These are phyloP conservation scores for Leishmania guyanensis DNA, from an alignment of 208 protist genomes.

Conservation along the genomic window DNA sequence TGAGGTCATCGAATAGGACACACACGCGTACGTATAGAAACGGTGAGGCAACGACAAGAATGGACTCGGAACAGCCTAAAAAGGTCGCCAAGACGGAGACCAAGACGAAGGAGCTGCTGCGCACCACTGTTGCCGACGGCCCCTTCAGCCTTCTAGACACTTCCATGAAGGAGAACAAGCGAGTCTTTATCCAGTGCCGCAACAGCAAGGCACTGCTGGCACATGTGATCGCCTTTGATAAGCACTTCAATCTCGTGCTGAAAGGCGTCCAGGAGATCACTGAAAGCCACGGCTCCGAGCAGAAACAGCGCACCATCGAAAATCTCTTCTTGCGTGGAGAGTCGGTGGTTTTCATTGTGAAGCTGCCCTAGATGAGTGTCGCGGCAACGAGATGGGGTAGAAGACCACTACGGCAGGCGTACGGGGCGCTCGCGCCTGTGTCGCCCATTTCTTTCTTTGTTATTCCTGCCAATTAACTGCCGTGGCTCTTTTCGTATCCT, in stretches of 20 bases:
- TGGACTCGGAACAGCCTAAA: conserved; percentile 34
- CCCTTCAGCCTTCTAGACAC: conserved; percentile 83
- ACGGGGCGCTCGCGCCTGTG: neutral
- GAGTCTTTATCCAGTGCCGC: conserved; percentile 98
- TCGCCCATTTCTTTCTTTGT: neutral
- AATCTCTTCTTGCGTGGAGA: conserved; percentile 99
- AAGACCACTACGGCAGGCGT: neutral
- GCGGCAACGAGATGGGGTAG: neutral
- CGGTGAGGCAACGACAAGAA: conserved; percentile 1
- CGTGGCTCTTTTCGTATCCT: neutral
- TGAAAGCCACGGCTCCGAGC: conserved; percentile 93
- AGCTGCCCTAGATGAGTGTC: conserved; percentile 73
- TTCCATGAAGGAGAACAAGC: conserved; percentile 76
- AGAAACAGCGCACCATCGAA: conserved; percentile 94
- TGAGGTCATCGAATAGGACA: neutral
- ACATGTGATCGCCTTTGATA: conserved; percentile 99
- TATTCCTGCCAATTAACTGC: neutral
- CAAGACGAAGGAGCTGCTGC: conserved; percentile 64
- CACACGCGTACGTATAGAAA: neutral
- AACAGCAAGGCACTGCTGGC: conserved; percentile 99
- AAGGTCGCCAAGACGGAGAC: conserved; percentile 33
- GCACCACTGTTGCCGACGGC: conserved; percentile 61
- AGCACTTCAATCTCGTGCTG: conserved; percentile 99
- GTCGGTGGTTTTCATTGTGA: conserved; percentile 98
- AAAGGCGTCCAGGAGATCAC: conserved; percentile 79